Evolutionary conservation across 2,329 filamentous ascomycete species (phyloP).

Genomic region (Tolypocladium nubicola): DNA sequence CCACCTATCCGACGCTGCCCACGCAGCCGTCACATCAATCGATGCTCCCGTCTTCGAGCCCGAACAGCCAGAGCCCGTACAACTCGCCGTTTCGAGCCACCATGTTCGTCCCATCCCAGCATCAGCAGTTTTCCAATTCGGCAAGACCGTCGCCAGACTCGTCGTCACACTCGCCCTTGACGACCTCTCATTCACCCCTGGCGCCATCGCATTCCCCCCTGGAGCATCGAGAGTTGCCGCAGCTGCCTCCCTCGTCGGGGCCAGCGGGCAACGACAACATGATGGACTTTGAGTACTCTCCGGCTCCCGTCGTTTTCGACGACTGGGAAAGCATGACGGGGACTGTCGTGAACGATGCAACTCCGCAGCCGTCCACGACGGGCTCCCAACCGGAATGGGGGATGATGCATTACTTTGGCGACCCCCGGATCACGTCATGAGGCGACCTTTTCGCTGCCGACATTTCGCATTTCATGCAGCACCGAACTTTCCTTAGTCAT

Average conservation of each 20-base stretch:
- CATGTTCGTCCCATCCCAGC: conserved; percentile 22
- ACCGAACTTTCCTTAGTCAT: neutral
- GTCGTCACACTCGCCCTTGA: conserved; percentile 19
- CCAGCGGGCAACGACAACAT: conserved; percentile 16
- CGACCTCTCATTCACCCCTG: conserved; percentile 14
- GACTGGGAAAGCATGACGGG: conserved; percentile 30
- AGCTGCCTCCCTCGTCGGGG: conserved; percentile 14
- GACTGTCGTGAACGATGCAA: conserved; percentile 17
- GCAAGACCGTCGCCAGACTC: conserved; percentile 21
- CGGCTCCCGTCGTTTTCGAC: conserved; percentile 25
- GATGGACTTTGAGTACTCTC: conserved; percentile 34
- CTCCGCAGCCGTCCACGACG: conserved; percentile 12
- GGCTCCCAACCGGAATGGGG: conserved; percentile 15
- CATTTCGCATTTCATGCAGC: neutral
- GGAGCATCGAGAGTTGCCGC: conserved; percentile 26
- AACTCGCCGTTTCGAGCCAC: conserved; percentile 18
- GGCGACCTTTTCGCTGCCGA: too few species aligned
- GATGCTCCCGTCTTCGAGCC: conserved; percentile 11
- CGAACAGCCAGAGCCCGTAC: conserved; percentile 14
- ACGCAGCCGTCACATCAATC: conserved; percentile 18
- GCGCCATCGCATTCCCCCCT: conserved; percentile 16
- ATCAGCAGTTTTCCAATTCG: conserved; percentile 15
- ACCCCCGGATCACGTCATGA: conserved; percentile 19
- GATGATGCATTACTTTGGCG: conserved; percentile 24
- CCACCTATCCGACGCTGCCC: conserved; percentile 20